Conservation (phyloP, 805 yeast species). For the Torulaspora indica region DNA sequence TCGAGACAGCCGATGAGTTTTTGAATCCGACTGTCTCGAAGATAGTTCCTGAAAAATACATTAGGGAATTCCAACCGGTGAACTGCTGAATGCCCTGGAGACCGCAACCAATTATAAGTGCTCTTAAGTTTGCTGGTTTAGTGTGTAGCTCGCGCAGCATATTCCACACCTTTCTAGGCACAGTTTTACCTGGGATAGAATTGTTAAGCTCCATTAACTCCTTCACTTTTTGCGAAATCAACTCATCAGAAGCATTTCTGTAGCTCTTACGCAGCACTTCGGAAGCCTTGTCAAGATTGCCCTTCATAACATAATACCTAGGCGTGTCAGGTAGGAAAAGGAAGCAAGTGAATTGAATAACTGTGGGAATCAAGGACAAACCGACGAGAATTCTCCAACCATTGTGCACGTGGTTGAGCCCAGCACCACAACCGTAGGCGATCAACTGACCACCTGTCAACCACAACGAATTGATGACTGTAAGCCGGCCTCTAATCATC, state of each 20-base stretch:
- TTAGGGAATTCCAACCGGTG: conserved; percentile 91
- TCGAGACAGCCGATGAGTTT: conserved; percentile 90
- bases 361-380: conserved; percentile 82
- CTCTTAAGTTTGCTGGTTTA: conserved; percentile 78
- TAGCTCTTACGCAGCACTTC: conserved; percentile 62
- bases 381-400: conserved; percentile 97
- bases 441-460: conserved; percentile 93
- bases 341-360: conserved; percentile 68
- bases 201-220: conserved; percentile 53
- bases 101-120: conserved; percentile 85
- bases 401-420: conserved; percentile 60
- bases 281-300: conserved; percentile 59
- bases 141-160: conserved; percentile 60
- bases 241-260: conserved; percentile 54
- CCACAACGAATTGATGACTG: conserved; percentile 81
- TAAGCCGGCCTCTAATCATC: conserved; percentile 83
- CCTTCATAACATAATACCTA: conserved; percentile 74
- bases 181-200: conserved; percentile 45
- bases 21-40: conserved; percentile 86
- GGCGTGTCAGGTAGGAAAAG: conserved; percentile 94
- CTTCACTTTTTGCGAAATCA: conserved; percentile 60
- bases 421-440: conserved; percentile 93
- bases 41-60: conserved; percentile 92
- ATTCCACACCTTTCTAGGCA: conserved; percentile 50
- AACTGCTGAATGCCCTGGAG: conserved; percentile 95